phyloP scores from a whole-genome alignment of 2,329 filamentous ascomycete species.

The Coniella vitis region DNA sequence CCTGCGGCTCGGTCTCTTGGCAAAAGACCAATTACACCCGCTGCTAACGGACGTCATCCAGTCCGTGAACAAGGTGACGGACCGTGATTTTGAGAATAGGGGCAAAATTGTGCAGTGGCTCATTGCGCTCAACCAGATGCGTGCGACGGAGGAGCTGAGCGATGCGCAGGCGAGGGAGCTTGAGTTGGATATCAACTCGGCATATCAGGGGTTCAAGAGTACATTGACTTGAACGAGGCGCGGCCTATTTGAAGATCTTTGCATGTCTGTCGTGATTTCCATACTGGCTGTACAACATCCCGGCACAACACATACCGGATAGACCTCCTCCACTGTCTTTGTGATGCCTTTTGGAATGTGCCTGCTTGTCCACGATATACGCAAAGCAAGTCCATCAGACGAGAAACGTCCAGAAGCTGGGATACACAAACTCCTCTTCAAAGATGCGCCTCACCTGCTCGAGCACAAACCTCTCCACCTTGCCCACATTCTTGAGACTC shows the following conservation, averaged over 20 bases:
- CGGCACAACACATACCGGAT: too few species aligned
- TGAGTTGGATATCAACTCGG: conserved; percentile 87
- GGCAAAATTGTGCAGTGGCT: conserved; percentile 99
- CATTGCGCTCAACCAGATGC: conserved; percentile 96
- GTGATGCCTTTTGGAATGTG: too few species aligned
- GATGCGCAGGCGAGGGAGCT: conserved; percentile 84
- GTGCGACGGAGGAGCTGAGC: conserved; percentile 81
- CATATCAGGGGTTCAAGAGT: conserved; percentile 88
- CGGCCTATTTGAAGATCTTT: neutral
- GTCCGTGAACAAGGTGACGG: conserved; percentile 93
- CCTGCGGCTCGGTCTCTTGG: conserved; percentile 81
- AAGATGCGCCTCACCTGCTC: conserved; percentile 96
- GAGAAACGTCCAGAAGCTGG: conserved; percentile 96
- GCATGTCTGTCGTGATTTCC: neutral
- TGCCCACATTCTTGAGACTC: conserved; percentile 95
- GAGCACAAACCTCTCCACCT: conserved; percentile 94
- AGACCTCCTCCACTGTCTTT: too few species aligned
- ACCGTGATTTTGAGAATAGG: conserved; percentile 88
- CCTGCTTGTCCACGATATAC: too few species aligned
- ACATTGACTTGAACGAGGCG: conserved; percentile 54
- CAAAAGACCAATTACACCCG: conserved; percentile 95
- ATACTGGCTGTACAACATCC: too few species aligned
- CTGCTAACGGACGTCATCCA: conserved; percentile 93
- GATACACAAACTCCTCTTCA: conserved; percentile 97
- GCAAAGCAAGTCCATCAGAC: conserved; percentile 46